phyloP scores from a whole-genome alignment of 2,329 filamentous ascomycete genomes.

The Aurifilum marmelostoma region DNA sequence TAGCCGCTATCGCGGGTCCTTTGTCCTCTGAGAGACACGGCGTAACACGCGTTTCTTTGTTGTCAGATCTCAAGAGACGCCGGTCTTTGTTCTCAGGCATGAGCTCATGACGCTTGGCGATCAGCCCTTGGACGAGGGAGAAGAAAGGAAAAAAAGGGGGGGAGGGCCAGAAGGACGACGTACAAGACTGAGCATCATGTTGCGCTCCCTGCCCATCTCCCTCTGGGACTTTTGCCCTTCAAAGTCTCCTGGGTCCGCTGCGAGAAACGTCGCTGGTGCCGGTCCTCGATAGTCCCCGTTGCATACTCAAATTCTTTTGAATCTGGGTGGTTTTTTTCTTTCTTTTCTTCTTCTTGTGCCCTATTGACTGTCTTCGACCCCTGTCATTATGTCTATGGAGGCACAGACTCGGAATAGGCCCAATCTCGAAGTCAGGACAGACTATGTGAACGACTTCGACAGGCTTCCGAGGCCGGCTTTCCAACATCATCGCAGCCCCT shows the following conservation, averaged over 20 bases:
- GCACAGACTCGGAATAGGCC: slow-evolving; percentile 38
- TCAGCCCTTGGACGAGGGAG: background rate
- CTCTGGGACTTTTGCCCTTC: slow-evolving; percentile 1
- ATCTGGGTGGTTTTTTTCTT: background rate
- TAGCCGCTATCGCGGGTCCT: slow-evolving; percentile 11
- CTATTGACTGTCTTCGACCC: background rate
- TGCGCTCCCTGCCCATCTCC: background rate
- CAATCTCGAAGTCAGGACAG: slow-evolving; percentile 40
- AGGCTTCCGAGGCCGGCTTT: slow-evolving; percentile 33
- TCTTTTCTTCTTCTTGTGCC: background rate
- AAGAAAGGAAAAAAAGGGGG: background rate
- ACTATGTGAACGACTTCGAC: slow-evolving; percentile 33
- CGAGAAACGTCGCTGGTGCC: slow-evolving; percentile 3
- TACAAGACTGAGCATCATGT: slow-evolving; percentile 13
- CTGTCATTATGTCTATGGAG: slow-evolving; percentile 34
- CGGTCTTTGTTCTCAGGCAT: slow-evolving; percentile 15
- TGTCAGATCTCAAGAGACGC: background rate
- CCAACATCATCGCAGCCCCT: slow-evolving; percentile 33
- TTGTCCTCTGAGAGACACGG: slow-evolving; percentile 14
- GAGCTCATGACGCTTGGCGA: slow-evolving; percentile 10
- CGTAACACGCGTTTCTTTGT: slow-evolving; percentile 14
- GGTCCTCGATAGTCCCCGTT: background rate
- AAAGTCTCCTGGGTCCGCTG: background rate
- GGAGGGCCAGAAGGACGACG: background rate
- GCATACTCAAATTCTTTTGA: background rate